phyloP scores from a whole-genome alignment of 1,139 yeast genomes.

The Geotrichum aggregatum region DNA sequence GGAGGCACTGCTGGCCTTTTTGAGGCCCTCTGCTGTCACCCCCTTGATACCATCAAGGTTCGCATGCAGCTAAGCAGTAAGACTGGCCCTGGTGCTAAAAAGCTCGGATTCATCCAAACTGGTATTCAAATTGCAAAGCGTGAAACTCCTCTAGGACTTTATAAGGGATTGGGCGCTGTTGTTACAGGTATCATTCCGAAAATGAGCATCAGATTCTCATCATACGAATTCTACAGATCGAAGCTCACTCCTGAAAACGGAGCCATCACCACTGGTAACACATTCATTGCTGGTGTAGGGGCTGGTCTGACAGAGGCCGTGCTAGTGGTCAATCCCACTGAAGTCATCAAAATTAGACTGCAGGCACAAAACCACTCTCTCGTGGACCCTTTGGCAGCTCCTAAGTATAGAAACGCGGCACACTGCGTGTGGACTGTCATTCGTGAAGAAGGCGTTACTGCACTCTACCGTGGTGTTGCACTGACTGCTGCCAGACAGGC shows the following conservation, averaged over 20 bases:
- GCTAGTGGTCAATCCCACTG: slow-evolving; percentile 92
- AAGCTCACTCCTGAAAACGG: slow-evolving; percentile 62
- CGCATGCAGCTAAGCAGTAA: slow-evolving; percentile 80
- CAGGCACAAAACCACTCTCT: slow-evolving; percentile 93
- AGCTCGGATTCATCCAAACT: slow-evolving; percentile 81
- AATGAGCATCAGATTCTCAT: slow-evolving; percentile 94
- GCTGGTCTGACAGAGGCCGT: slow-evolving; percentile 98
- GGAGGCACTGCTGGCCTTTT: slow-evolving; percentile 97
- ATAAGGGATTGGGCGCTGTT: slow-evolving; percentile 96
- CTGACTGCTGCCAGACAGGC: slow-evolving; percentile 98
- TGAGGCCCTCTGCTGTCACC: slow-evolving; percentile 96
- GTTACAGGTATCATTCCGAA: slow-evolving; percentile 96
- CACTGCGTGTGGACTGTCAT: slow-evolving; percentile 83
- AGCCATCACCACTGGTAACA: slow-evolving; percentile 56
- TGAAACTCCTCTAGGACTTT: slow-evolving; percentile 81
- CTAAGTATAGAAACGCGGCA: slow-evolving; percentile 88
- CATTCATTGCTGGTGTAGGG: slow-evolving; percentile 91
- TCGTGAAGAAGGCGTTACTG: slow-evolving; percentile 84
- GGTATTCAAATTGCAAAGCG: slow-evolving; percentile 73
- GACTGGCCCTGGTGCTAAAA: slow-evolving; percentile 47
- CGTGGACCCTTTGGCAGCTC: slow-evolving; percentile 72
- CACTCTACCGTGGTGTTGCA: slow-evolving; percentile 90
- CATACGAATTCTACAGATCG: slow-evolving; percentile 83
- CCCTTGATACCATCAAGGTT: slow-evolving; percentile 81
- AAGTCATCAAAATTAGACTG: slow-evolving; percentile 90